Conservation (phyloP, 2,329 filamentous ascomycete genomes). For the Teratosphaeria gauchensis region DNA sequence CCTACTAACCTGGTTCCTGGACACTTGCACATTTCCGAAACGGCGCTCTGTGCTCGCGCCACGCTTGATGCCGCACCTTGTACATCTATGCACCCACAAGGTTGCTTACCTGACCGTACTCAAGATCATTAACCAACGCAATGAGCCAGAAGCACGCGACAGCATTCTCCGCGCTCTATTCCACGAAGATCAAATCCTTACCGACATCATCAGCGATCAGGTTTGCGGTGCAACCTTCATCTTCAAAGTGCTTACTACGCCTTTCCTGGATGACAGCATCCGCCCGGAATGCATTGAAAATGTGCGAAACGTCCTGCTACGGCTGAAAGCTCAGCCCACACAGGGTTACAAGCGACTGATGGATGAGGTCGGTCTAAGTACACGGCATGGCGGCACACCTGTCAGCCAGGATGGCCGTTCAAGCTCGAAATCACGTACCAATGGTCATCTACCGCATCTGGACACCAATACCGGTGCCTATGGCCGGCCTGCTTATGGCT, state of each 20-base stretch:
- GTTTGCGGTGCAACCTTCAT: conserved; percentile 89
- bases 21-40: conserved; percentile 91
- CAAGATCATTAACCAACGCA: conserved; percentile 97
- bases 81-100: conserved; percentile 96
- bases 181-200: conserved; percentile 81
- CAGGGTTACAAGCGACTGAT: conserved; percentile 98
- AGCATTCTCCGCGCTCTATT: conserved; percentile 84
- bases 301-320: conserved; percentile 76
- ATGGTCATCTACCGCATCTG: conserved; percentile 25
- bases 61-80: conserved; percentile 81
- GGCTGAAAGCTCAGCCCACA: conserved; percentile 83
- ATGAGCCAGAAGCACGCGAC: conserved; percentile 85
- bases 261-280: conserved; percentile 91
- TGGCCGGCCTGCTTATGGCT: conserved; percentile 23
- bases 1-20: conserved; percentile 92
- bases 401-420: conserved; percentile 27
- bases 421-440: conserved; percentile 24
- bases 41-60: conserved; percentile 87
- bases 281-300: conserved; percentile 82
- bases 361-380: conserved; percentile 91
- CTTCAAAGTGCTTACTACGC: conserved; percentile 96
- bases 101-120: conserved; percentile 94
- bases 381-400: conserved; percentile 30
- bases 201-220: conserved; percentile 84
- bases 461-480: conserved; percentile 24